phyloP scores from a whole-genome alignment of 1,284 basidiomycete species.

The Termitomyces sp. region DNA sequence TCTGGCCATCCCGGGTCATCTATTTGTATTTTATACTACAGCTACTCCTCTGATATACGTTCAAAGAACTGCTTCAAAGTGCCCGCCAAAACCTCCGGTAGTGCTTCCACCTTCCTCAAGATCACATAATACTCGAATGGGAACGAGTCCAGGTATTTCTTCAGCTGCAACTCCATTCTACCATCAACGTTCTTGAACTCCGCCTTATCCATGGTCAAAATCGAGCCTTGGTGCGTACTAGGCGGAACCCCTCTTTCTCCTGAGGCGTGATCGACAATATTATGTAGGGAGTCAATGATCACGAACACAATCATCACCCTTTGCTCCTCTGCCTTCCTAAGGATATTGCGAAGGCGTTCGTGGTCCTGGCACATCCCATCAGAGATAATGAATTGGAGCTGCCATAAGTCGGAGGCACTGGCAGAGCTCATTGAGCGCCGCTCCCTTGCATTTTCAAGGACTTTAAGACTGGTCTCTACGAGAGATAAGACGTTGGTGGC shows the following conservation, averaged over 20 bases:
- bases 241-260: conserved; percentile 12
- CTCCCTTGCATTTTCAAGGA: conserved; percentile 75
- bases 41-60: conserved; percentile 63
- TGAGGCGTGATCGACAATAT: conserved; percentile 24
- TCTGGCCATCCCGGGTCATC: no score
- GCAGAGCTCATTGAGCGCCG: conserved; percentile 53
- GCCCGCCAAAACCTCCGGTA: conserved; percentile 89
- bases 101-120: conserved; percentile 82
- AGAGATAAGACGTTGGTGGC: conserved; percentile 87
- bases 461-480: conserved; percentile 77
- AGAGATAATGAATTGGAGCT: conserved; percentile 97
- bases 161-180: conserved; percentile 82
- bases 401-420: conserved; percentile 88
- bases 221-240: conserved; percentile 58
- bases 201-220: conserved; percentile 91
- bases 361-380: conserved; percentile 99
- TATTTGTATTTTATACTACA: no score
- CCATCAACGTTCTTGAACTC: conserved; percentile 86
- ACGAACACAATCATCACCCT: conserved; percentile 97
- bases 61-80: conserved; percentile 93
- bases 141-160: conserved; percentile 92
- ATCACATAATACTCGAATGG: conserved; percentile 99
- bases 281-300: conserved; percentile 85
- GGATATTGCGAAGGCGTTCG: conserved; percentile 72
- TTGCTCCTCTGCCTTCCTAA: conserved; percentile 87